These are phyloP conservation scores for Flaveria linearis DNA, from an alignment of 129 eudicot species.

Conservation along the genomic window DNA sequence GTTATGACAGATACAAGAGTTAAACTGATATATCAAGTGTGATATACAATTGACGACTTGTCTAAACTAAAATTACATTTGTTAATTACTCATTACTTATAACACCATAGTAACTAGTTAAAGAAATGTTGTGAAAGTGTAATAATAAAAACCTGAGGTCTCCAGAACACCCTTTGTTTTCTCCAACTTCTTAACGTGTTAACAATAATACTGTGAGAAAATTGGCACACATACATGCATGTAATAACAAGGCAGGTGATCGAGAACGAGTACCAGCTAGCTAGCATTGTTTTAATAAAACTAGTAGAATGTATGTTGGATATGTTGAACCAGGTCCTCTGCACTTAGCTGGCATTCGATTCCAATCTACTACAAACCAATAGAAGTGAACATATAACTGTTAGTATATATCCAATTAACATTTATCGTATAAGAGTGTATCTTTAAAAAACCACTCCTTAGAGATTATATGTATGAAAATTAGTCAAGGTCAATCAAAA, in stretches of 20 bases:
- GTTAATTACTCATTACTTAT: conserved; percentile 6
- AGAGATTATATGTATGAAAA: no score
- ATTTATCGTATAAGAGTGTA: no score
- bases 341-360: conserved; percentile 92
- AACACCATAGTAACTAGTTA: conserved; percentile 7
- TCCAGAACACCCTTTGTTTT: neutral
- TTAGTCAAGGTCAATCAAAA: no score
- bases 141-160: neutral
- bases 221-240: neutral
- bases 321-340: conserved; percentile 82
- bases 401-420: no score
- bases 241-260: conserved; percentile 16
- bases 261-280: neutral
- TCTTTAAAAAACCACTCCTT: no score
- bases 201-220: neutral
- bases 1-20: conserved; percentile 12
- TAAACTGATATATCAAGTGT: conserved; percentile 11
- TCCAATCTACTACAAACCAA: conserved; percentile 54
- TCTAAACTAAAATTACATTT: conserved; percentile 23
- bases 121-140: neutral
- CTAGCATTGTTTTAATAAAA: conserved; percentile 29
- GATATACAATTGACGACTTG: conserved; percentile 22
- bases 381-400: no score
- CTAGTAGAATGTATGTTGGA: conserved; percentile 78
- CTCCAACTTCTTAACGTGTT: neutral